These are phyloP conservation scores for Fusarium illudens DNA, from an alignment of 2,329 filamentous ascomycete genomes.

Conservation along the genomic window DNA sequence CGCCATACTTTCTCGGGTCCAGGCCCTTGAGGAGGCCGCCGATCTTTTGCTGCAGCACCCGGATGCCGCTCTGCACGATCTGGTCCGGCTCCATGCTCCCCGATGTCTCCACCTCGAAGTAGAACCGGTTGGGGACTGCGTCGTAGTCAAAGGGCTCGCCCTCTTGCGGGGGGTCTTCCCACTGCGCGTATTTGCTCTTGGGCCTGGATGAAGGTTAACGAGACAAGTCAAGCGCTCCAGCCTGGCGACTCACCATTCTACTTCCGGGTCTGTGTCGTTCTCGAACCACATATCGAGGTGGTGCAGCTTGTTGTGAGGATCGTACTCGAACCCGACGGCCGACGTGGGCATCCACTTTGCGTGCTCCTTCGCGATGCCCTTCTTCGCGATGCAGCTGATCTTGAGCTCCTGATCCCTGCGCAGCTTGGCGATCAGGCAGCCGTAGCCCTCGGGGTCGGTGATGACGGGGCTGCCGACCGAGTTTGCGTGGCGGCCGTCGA, in stretches of 20 bases:
- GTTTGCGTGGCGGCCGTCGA: conserved; percentile 74
- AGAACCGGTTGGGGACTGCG: conserved; percentile 84
- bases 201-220: conserved; percentile 68
- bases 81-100: conserved; percentile 89
- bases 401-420: conserved; percentile 89
- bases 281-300: conserved; percentile 98
- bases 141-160: conserved; percentile 92
- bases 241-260: conserved; percentile 77
- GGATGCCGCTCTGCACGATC: conserved; percentile 89
- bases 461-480: conserved; percentile 85
- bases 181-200: conserved; percentile 79
- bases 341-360: conserved; percentile 96
- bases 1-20: conserved; percentile 59
- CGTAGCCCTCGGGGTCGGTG: conserved; percentile 80
- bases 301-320: conserved; percentile 93
- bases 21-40: conserved; percentile 74
- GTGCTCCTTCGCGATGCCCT: conserved; percentile 98
- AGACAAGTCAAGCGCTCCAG: not conserved
- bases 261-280: conserved; percentile 71
- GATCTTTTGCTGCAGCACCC: conserved; percentile 88
- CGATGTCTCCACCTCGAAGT: conserved; percentile 90
- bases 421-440: conserved; percentile 89
- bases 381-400: conserved; percentile 93
- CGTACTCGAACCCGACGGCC: conserved; percentile 96
- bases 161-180: conserved; percentile 81